Percentiles rank a stretch among this genome's conserved stretches.
Conservation (phyloP, 1,284 basidiomycete species). For the Apiotrichum akiyoshidainum region DNA sequence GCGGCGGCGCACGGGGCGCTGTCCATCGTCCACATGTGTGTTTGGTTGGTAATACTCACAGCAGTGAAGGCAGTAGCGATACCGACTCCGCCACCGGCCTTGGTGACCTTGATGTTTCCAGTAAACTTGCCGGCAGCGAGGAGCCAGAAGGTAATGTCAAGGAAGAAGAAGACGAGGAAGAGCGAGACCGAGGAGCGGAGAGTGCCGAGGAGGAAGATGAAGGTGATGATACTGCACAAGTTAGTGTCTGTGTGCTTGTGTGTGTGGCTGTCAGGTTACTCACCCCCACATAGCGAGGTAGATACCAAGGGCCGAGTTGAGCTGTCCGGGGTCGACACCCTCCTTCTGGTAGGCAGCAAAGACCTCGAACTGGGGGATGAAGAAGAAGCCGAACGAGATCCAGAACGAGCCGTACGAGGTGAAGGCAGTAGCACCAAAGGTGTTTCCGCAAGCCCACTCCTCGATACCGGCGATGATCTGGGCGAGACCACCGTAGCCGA, state of each 20-base stretch:
- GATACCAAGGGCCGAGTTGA: conserved; percentile 53
- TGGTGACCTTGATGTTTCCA: conserved; percentile 42
- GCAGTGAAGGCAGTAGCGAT: conserved; percentile 36
- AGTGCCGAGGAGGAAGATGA: conserved; percentile 60
- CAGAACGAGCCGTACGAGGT: conserved; percentile 70
- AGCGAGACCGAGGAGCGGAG: conserved; percentile 20
- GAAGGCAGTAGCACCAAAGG: conserved; percentile 66
- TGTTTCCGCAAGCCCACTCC: conserved; percentile 68
- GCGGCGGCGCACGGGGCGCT: no score
- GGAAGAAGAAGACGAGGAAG: conserved; percentile 62
- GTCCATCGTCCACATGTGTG: no score
- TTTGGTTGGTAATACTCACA: no score
- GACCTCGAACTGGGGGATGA: conserved; percentile 55
- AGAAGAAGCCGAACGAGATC: conserved; percentile 49
- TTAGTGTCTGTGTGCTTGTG: conserved; percentile 1
- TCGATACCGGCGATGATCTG: conserved; percentile 61
- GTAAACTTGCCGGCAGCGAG: conserved; percentile 48
- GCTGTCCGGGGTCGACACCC: conserved; percentile 46
- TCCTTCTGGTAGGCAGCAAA: conserved; percentile 35
- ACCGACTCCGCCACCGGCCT: conserved; percentile 73
- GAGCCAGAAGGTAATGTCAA: conserved; percentile 58
- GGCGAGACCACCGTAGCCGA: conserved; percentile 75
- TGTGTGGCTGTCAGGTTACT: conserved; percentile 8
- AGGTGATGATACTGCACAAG: conserved; percentile 51
- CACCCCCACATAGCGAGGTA: conserved; percentile 50